These are phyloP conservation scores for Parasarocladium wereldwijsianum DNA, from an alignment of 2,329 filamentous ascomycete species.

Conservation along the genomic window DNA sequence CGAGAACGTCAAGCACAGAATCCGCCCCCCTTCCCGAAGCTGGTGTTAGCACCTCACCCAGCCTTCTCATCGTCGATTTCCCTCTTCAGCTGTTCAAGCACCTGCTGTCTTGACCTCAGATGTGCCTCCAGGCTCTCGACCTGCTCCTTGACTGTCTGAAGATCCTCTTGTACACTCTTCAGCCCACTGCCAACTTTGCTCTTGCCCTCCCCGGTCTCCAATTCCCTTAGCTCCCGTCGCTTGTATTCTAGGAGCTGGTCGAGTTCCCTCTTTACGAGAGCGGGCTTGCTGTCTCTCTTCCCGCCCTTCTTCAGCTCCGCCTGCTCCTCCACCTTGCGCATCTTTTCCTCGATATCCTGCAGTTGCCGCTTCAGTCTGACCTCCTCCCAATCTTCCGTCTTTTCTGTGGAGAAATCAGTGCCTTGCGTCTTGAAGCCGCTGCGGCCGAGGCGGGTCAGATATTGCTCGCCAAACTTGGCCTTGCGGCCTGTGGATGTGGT, in stretches of 20 bases:
- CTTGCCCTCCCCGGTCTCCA: slow-evolving; percentile 58
- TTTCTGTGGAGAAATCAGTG: slow-evolving; percentile 77
- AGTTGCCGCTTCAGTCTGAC: slow-evolving; percentile 89
- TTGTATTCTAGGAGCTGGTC: slow-evolving; percentile 95
- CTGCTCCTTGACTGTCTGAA: slow-evolving; percentile 84
- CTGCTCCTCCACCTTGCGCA: slow-evolving; percentile 65
- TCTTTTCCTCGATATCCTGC: slow-evolving; percentile 74
- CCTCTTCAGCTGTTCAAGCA: slow-evolving; percentile 59
- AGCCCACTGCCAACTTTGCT: slow-evolving; percentile 60
- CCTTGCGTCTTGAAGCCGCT: slow-evolving; percentile 68
- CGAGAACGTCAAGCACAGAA: too few relatives aligned
- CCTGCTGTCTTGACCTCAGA: slow-evolving; percentile 58
- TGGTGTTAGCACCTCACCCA: slow-evolving; percentile 31
- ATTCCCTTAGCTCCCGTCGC: slow-evolving; percentile 58
- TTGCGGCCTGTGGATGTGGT: slow-evolving; percentile 77
- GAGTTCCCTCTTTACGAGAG: slow-evolving; percentile 83
- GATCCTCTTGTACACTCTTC: slow-evolving; percentile 69
- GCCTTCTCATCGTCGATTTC: slow-evolving; percentile 81
- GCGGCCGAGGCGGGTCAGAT: slow-evolving; percentile 79
- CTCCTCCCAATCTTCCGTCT: slow-evolving; percentile 95
- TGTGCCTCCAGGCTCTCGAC: slow-evolving; percentile 81
- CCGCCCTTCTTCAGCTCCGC: slow-evolving; percentile 48
- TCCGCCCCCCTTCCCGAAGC: too few relatives aligned
- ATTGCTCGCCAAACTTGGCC: slow-evolving; percentile 94
- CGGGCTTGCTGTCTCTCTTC: slow-evolving; percentile 66